Evolutionary conservation across 768 basidiomycete species (phyloP).

Genomic region (Tulasnella sp.): DNA sequence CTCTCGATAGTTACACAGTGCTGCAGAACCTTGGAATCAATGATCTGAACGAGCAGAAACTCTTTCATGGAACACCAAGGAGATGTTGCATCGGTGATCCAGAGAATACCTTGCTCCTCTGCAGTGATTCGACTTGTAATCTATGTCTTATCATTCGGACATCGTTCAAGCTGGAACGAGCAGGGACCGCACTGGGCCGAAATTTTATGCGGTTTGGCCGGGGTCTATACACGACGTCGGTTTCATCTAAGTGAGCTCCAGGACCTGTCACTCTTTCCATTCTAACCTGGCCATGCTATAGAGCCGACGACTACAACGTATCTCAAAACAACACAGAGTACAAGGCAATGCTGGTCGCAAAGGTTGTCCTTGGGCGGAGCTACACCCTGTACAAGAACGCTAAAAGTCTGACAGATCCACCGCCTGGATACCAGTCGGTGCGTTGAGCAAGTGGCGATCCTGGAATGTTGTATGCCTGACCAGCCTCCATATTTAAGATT

Average conservation of each 20-base stretch:
- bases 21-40: background rate
- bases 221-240: conserved; percentile 7
- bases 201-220: background rate
- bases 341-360: background rate
- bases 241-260: conserved; percentile 6
- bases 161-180: background rate
- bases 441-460: background rate
- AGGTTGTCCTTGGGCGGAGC: background rate
- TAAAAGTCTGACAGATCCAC: background rate
- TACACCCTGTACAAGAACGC: background rate
- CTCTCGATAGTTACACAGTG: too few species aligned
- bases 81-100: background rate
- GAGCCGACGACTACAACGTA: conserved; percentile 1
- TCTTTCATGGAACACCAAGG: conserved; percentile 8
- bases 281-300: too few species aligned
- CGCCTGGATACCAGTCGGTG: conserved; percentile 2
- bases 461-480: too few species aligned
- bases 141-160: conserved; percentile 4
- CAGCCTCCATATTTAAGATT: background rate
- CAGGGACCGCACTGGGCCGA: background rate
- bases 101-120: background rate
- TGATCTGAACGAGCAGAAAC: background rate
- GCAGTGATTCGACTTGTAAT: background rate
- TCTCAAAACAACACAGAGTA: background rate
- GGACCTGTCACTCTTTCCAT: too few species aligned